phyloP scores from a whole-genome alignment of 768 basidiomycete species.

The Agrocybe praecox region DNA sequence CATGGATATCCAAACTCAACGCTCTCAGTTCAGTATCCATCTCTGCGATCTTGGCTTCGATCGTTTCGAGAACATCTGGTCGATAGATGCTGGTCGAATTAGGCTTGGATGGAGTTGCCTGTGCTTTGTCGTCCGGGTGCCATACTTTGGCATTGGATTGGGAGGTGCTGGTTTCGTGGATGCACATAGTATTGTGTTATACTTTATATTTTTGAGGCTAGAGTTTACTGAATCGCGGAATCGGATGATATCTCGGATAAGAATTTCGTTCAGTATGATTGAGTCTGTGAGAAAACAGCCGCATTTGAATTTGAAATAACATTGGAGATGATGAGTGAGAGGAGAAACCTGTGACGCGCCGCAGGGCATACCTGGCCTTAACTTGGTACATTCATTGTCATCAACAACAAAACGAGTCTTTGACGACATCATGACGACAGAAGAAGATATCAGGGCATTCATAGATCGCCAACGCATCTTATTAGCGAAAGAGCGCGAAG shows the following conservation, averaged over 20 bases:
- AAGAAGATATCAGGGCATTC: conserved; percentile 52
- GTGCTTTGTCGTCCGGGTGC: conserved; percentile 41
- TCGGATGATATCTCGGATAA: not conserved
- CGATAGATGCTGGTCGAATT: conserved; percentile 42
- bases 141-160: conserved; percentile 32
- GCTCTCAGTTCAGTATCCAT: conserved; percentile 57
- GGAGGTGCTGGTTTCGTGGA: conserved; percentile 10
- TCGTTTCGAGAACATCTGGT: conserved; percentile 61
- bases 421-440: conserved; percentile 27
- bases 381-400: no score
- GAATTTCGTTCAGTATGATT: not conserved
- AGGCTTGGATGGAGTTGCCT: conserved; percentile 29
- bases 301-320: not conserved
- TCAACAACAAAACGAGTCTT: no score
- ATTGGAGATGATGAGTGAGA: not conserved
- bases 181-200: conserved; percentile 11
- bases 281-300: not conserved
- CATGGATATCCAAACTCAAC: conserved; percentile 74
- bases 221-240: not conserved
- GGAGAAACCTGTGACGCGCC: not conserved
- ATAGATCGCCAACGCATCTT: conserved; percentile 68
- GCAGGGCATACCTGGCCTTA: no score
- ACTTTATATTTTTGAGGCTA: not conserved
- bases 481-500: conserved; percentile 71
- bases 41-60: conserved; percentile 54